Evolutionary conservation across 306 rosid species (phyloP), one percentile per base, ranked within the genome.

Genomic region (Alnus rubra): DNA sequence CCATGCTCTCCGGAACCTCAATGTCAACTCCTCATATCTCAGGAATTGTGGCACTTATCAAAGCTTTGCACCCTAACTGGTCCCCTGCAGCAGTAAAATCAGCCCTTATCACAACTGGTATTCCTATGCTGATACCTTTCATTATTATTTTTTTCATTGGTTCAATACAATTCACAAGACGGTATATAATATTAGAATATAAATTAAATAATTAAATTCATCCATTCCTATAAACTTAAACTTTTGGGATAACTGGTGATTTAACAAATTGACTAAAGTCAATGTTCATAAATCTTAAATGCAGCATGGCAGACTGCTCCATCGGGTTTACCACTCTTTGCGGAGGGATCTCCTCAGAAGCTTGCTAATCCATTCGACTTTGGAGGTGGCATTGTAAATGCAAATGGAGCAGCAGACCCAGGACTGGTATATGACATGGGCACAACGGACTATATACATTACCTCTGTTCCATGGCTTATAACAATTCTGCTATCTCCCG

Each of bases 1-100:
- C 31, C 35, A 45, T 86, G 51, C 1, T 0, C 16, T 82, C 90
- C 0, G 92, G 92, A 82, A 89, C 92, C 65, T 89, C 92, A 4
- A 82, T 89, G 90, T 78, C 92, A 7, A 63, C 90, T 37, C 92
- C 92, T 70, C 92, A 89, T 42, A 54, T 89, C 13, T 76, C 90
- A 0, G 90, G 86, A 74, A 77, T 87, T 54, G 85, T 85, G 12
- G 92, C 90, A 53, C 86, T 89, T 65, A 82, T 89, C 59, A 89
- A 80, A 72, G 58, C 81, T 3, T 31, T 82, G 59, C 90, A 84
- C 70, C 88, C 85, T 13, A 71, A 65, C 52, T 89, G 92, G 92
- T 89, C 92, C 47, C 87, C 92, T 0, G 86, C 92, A 2, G 81
- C 92, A 16, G 77, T 88, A 60, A 86, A 79, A 79, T 88, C 92